Evolutionary conservation across 2,329 filamentous ascomycete genomes (phyloP), one percentile per base, ranked within the genome.

Genomic region (Paecilomyces sp.): DNA sequence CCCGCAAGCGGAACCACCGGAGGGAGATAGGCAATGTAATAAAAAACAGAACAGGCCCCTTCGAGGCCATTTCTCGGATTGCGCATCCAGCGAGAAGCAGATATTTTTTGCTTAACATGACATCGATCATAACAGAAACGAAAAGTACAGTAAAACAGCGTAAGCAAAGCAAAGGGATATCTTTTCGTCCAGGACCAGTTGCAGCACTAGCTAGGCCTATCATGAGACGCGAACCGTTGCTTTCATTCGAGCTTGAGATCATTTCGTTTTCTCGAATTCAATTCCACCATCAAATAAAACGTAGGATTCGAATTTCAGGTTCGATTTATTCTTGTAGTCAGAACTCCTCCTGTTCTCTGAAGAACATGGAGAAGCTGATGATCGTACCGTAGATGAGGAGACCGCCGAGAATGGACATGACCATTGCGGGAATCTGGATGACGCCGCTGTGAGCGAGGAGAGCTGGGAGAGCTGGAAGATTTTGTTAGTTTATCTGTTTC

Each of bases 341-440:
- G 75, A 97, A 99, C 69, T 97, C 94, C 72, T 96, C 90, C 74
- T 97, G 92, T 77, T 97, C 92, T 74, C 93, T 89, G 82, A 99
- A 99, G 80, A 97, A 99, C 87, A 97, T 90, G 66, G 90, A 88
- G 77, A 99, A 99, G 79, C 90, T 94, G 78, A 99, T 95, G 73
- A 99, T 97, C 55, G 94, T 99, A 60, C 91, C 91, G 78, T 99
- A 99, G 74, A 99, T 99, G 73, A 99, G 80, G 61, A 97, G 80
- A 57, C 94, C 94, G 30, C 94, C 94, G 57, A 93, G 79, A 68
- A 99, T 89, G 57, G 90, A 95, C 94, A 99, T 99, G 73, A 91
- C 80, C 87, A 96, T 96, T 55, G 94, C 94, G 57, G 91, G 87
- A 60, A 89, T 76, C 63, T 86, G 80, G 71, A 99, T 99, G 64